Conservation (phyloP, 1,139 yeast species). For the Diutina ranongensis region DNA sequence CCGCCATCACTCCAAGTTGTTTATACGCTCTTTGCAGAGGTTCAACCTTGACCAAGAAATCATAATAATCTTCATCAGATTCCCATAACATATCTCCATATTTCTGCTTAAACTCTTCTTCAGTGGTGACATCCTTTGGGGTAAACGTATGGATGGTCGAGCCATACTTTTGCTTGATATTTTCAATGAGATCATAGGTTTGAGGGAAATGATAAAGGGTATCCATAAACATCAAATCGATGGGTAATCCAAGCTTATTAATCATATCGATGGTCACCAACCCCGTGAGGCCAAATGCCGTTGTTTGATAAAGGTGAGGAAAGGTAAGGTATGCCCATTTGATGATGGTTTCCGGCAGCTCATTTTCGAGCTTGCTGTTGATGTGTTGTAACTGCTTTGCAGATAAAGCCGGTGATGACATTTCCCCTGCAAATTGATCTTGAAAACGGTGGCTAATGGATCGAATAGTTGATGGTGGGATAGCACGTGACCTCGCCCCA, state of each 20-base stretch:
- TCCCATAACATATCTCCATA: constrained; percentile 83
- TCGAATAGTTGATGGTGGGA: not conserved
- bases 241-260: constrained; percentile 38
- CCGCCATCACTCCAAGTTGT: constrained; percentile 63
- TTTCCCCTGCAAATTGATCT: not conserved
- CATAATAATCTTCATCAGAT: constrained; percentile 68
- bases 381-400: constrained; percentile 39
- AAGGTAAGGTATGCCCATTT: constrained; percentile 76
- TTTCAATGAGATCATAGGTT: constrained; percentile 64
- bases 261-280: constrained; percentile 79
- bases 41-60: constrained; percentile 82
- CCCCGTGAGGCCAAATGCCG: constrained; percentile 93
- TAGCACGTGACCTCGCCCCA: not conserved
- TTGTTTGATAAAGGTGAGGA: constrained; percentile 77
- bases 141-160: constrained; percentile 49
- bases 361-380: constrained; percentile 44
- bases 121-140: constrained; percentile 48
- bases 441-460: not conserved
- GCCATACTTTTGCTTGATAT: constrained; percentile 42
- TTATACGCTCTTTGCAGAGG: constrained; percentile 81
- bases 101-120: constrained; percentile 49
- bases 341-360: constrained; percentile 62
- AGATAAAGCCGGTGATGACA: not conserved
- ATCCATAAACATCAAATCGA: constrained; percentile 78
- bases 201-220: constrained; percentile 92